Evolutionary conservation across 2,329 filamentous ascomycete genomes (phyloP), one percentile per base, ranked within the genome.

Genomic region (Phyllosticta ampelicida): DNA sequence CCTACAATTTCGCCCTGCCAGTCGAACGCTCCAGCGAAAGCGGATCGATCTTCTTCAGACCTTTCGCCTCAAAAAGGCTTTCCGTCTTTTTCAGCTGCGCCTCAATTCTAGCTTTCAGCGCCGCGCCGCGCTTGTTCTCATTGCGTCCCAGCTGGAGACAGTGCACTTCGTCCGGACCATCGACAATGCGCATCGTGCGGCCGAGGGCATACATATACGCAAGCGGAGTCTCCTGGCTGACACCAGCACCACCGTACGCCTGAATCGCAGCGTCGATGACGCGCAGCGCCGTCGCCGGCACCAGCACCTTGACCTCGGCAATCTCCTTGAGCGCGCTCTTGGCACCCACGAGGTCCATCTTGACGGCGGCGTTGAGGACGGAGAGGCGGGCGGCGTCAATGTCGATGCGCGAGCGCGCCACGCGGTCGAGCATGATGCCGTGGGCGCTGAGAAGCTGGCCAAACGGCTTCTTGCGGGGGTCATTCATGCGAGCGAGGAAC

Each of bases 201-300:
- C 90, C 88, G 61, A 80, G 77, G 19, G 89, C 84, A 85, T 89
- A 95, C 83, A 91, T 86, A 48, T 61, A 63, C 3, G 72, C 91
- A 63, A 99, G 78, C 19, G 94, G 94, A 1, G 94, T 97, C 69
- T 99, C 94, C 78, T 97, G 94, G 68, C 84, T 88, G 53, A 99
- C 87, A 70, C 94, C 94, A 3, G 88, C 90, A 60, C 86, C 94
- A 61, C 94, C 94, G 67, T 91, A 96, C 0, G 89, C 83, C 80
- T 99, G 94, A 11, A 99, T 85, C 0, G 94, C 94, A 61, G 91
- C 87, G 78, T 99, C 94, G 66, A 99, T 92, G 66, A 97, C 89
- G 18, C 84, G 84, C 64, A 96, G 80, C 1, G 89, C 86, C 67
- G 86, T 89, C 68, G 84, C 80, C 0, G 94, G 94, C 9, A 95